phyloP scores from a whole-genome alignment of 176 grass and related monocot species.

The Carex littledalei region DNA sequence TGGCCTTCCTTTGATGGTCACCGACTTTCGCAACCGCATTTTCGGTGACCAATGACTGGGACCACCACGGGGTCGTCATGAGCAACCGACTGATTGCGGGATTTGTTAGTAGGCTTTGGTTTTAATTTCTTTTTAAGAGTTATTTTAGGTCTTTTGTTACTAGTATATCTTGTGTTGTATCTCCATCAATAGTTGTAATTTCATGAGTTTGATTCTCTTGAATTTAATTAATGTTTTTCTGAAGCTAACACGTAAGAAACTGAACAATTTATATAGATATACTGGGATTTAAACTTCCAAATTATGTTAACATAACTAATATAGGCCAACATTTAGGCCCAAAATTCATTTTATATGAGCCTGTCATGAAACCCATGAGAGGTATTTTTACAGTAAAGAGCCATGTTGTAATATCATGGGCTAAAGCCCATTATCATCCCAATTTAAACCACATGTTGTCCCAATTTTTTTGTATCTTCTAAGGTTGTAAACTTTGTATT shows the following conservation, averaged over 20 bases:
- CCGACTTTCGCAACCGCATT: constrained; percentile 73
- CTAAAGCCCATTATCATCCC: neutral
- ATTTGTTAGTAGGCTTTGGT: too few species aligned
- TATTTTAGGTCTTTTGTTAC: neutral
- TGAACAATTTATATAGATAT: neutral
- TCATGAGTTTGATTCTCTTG: neutral
- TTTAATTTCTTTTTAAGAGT: neutral
- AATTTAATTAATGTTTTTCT: neutral
- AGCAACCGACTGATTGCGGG: too few species aligned
- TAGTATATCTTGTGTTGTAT: neutral
- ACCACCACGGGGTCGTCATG: neutral
- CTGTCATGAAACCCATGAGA: neutral
- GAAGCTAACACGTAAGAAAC: neutral
- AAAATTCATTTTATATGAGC: neutral
- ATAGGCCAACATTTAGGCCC: neutral
- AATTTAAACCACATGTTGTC: neutral
- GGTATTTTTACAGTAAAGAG: neutral
- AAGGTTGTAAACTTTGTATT: neutral
- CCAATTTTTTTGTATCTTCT: too few species aligned
- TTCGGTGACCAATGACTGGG: constrained; percentile 41
- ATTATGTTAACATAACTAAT: neutral
- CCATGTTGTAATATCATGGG: neutral
- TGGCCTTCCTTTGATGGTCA: constrained; percentile 83
- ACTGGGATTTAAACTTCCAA: too few species aligned
- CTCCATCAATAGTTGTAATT: neutral